Evolutionary conservation across 352 stramenopile genomes (phyloP), one percentile per base, ranked within the genome.

Genomic region (Phytophthora melonis): DNA sequence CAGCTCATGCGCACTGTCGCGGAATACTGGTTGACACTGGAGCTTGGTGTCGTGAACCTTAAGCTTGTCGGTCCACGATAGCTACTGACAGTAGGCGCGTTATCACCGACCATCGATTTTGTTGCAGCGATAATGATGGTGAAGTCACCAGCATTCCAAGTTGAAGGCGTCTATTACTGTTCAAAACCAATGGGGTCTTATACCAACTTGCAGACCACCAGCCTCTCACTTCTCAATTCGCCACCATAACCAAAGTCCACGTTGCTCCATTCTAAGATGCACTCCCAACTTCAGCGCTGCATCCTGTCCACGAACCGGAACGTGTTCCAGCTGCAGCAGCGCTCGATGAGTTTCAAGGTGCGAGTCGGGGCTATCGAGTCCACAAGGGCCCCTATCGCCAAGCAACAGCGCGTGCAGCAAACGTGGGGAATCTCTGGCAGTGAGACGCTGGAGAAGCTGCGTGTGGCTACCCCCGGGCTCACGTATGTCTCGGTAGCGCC

Each of bases 401-500:
- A 69, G 19, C 57, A 27, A 9, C 72, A 79, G 30, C 59, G 65
- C 11, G 32, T 78, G 58, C 63, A 78, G 53, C 76, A 81, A 68
- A 76, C 61, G 13, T 87, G 80, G 80, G 71, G 68, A 1, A 58
- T 87, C 43, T 70, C 75, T 23, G 68, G 72, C 23, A 47, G 30
- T 25, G 16, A 70, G 3, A 18, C 72, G 16, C 52, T 84, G 23
- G 68, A 74, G 54, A 75, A 68, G 18, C 47, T 87, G 14, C 56
- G 69, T 25, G 59, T 85, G 5, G 66, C 70, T 41, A 66, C 63
- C 3, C 70, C 79, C 25, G 80, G 80, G 5, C 65, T 76, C 50
- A 75, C 81, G 19, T 85, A 82, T 56, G 53, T 87, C 25, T 81
- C 81, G 14, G 68, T 81, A 21, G 80, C 78, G 11, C 27, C 70